phyloP scores from a whole-genome alignment of 2,329 filamentous ascomycete genomes.

The Camillea tinctor region DNA sequence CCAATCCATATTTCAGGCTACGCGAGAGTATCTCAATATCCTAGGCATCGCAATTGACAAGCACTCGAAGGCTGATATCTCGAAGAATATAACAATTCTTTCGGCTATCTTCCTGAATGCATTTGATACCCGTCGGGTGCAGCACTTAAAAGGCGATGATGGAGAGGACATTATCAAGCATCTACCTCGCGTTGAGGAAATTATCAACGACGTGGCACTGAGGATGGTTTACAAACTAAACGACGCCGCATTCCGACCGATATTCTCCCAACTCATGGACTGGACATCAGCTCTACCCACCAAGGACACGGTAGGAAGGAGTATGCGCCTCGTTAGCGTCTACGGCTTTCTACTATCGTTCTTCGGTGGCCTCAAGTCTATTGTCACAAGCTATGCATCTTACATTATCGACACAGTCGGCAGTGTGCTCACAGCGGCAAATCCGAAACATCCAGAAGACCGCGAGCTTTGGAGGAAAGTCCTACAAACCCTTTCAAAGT shows the following conservation, averaged over 20 bases:
- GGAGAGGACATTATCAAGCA: constrained; percentile 42
- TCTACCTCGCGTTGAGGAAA: constrained; percentile 60
- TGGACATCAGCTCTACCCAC: constrained; percentile 68
- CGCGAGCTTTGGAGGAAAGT: constrained; percentile 66
- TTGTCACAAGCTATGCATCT: constrained; percentile 87
- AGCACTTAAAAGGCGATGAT: constrained; percentile 47
- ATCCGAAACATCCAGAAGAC: constrained; percentile 49
- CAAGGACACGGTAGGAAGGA: constrained; percentile 56
- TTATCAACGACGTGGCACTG: constrained; percentile 69
- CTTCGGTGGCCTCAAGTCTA: constrained; percentile 84
- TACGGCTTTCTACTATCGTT: constrained; percentile 79
- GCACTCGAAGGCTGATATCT: constrained; percentile 74
- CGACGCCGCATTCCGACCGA: constrained; percentile 86
- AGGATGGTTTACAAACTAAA: constrained; percentile 97
- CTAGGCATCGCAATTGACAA: constrained; percentile 71
- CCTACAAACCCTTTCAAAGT: constrained; percentile 68
- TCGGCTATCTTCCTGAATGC: constrained; percentile 60
- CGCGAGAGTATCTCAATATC: constrained; percentile 67
- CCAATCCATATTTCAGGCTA: constrained; percentile 47
- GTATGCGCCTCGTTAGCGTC: constrained; percentile 68
- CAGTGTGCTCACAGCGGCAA: constrained; percentile 52
- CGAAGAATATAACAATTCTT: constrained; percentile 70
- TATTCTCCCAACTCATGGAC: constrained; percentile 83
- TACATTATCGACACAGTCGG: constrained; percentile 78
- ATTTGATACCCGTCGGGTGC: constrained; percentile 64